Evolutionary conservation across 2,329 filamentous ascomycete species (phyloP).

Genomic region (Beauveria brongniartii): DNA sequence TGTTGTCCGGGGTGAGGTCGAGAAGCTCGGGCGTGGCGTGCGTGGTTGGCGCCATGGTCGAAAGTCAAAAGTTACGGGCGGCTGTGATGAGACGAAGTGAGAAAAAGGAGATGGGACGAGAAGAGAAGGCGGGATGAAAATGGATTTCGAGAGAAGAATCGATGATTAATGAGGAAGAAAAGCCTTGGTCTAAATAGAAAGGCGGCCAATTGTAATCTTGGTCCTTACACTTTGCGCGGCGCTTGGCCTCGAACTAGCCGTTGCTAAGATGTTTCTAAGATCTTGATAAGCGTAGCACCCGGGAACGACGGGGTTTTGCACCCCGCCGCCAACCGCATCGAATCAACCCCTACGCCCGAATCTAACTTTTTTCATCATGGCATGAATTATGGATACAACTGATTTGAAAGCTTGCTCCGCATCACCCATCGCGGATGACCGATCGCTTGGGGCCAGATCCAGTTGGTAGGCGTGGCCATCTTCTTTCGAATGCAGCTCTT

Average conservation of each 20-base stretch:
- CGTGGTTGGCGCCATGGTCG: not conserved
- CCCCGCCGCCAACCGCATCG: not conserved
- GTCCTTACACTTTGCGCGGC: not conserved
- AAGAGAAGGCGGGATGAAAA: not conserved
- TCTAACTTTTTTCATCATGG: too few relatives aligned
- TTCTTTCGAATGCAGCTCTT: conserved; percentile 8
- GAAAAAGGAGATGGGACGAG: not conserved
- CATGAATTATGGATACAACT: not conserved
- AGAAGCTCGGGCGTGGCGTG: not conserved
- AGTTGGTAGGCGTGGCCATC: conserved; percentile 2
- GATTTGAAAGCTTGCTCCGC: not conserved
- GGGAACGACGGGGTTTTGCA: not conserved
- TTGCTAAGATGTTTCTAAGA: conserved; percentile 7
- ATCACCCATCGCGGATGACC: not conserved
- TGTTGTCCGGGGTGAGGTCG: conserved; percentile 65
- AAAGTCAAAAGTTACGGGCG: too few relatives aligned
- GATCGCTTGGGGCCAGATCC: not conserved
- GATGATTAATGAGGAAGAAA: not conserved
- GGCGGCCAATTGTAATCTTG: not conserved
- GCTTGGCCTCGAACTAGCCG: not conserved
- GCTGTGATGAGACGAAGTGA: too few relatives aligned
- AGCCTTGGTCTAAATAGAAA: not conserved
- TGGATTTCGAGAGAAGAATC: not conserved
- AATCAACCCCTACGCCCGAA: not conserved
- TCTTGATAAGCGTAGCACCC: conserved; percentile 2